Conservation (phyloP, 2,329 filamentous ascomycete genomes). For the Phialemonium atrogriseum region DNA sequence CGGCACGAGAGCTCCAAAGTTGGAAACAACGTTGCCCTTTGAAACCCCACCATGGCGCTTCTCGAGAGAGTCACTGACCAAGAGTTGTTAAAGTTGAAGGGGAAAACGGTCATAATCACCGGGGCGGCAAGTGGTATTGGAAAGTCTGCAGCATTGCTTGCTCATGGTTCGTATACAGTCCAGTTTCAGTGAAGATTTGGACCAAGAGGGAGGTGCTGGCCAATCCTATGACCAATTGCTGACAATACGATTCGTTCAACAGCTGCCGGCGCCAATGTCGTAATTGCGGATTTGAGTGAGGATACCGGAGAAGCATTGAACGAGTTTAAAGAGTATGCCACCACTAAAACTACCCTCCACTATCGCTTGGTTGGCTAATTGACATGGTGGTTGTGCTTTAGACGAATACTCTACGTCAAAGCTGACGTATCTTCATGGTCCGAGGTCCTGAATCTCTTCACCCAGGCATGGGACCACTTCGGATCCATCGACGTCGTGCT, state of each 20-base stretch:
- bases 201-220: no score
- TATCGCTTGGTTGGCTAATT: not conserved
- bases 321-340: conserved; percentile 1
- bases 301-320: not conserved
- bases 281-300: not conserved
- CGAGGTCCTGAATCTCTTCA: not conserved
- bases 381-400: not conserved
- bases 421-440: not conserved
- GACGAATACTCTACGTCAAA: not conserved
- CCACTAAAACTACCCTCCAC: not conserved
- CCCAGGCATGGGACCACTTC: not conserved
- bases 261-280: not conserved
- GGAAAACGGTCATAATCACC: no score
- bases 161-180: no score
- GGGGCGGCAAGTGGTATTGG: no score
- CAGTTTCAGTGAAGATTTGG: no score
- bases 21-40: no score
- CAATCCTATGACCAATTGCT: no score
- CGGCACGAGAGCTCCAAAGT: no score
- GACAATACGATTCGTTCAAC: no score
- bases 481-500: not conserved
- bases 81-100: not conserved
- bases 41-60: not conserved
- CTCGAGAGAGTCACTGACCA: not conserved
- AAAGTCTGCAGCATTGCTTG: no score